Base-by-base conservation (phyloP, 345 rosid species). In the Psidium friedrichsthalianum region DNA sequence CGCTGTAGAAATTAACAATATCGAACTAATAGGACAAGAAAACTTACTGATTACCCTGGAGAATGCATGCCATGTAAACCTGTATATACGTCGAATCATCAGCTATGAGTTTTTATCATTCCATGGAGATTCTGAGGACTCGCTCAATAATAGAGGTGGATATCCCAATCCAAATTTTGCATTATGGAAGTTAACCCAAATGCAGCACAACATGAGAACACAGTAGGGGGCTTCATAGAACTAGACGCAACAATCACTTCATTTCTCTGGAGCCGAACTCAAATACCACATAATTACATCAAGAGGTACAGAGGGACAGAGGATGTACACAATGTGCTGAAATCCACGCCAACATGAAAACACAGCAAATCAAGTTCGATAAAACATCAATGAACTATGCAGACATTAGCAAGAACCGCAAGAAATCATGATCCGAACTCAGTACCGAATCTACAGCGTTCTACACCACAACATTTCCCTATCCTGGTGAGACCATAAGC, bases 31-130 rank as follows among this genome's bases (percentile, higher is more conserved):
- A 53, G 52, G 80, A 76, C 51, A 83, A 54, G 61, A 74, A 87
- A 85, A 85, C 96, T 91, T 89, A 95, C 99, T 95, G 89, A 51
- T 91, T 90, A 51, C 98, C 98, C 0, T 93, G 96, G 81, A 89
- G 92, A 86, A 97, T 88, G 89, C 99, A 95, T 51, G 98, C 98
- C 99, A 97, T 96, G 84, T 95, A 93, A 56, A 96, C 98, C 99
- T 97, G 95, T 57, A 74, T 90, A 85, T 58, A 87, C 55, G 82
- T 22, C 52, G 85, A 74, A 88, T 82, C 86, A 90, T 55, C 47
- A 69, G 25, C 49, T n/a, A 82, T 20, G 16, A 83, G 64, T 32
- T 74, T 49, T 81, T 36, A 36, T 36, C 80, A 64, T 64, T 64
- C 76, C 44, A 64, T 20, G 12, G 12, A 64, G 42, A 64, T 64